These are phyloP conservation scores for Rhodotorula sp. DNA, from an alignment of 1,284 basidiomycete species.

Conservation along the genomic window DNA sequence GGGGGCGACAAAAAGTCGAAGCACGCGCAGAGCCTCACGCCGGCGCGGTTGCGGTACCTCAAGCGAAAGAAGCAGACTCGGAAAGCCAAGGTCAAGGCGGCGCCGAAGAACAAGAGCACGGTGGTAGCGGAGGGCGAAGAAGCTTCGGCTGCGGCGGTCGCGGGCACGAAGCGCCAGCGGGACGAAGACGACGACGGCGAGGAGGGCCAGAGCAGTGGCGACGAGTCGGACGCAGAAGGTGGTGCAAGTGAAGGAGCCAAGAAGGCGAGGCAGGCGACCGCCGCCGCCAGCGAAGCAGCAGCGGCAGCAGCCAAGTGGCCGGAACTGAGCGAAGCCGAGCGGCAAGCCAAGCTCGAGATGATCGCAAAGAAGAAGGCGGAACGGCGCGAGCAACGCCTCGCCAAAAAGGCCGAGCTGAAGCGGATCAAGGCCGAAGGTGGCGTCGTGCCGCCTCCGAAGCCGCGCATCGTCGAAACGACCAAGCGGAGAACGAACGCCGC, in stretches of 20 bases:
- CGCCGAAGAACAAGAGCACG: slow-evolving; percentile 24
- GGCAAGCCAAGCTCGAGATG: slow-evolving; percentile 16
- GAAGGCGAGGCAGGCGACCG: background rate
- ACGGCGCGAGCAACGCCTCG: slow-evolving; percentile 24
- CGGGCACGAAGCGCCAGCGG: slow-evolving; percentile 12
- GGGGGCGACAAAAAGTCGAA: slow-evolving; percentile 25
- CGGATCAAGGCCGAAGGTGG: slow-evolving; percentile 53
- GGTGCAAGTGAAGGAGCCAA: background rate
- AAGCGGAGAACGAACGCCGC: background rate
- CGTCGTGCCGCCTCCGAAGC: slow-evolving; percentile 15
- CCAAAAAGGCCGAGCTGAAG: slow-evolving; percentile 44
- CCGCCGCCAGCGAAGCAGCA: slow-evolving; percentile 4
- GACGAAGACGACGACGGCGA: slow-evolving; percentile 18
- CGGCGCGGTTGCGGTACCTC: slow-evolving; percentile 64
- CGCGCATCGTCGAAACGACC: slow-evolving; percentile 17
- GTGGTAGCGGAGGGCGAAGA: background rate
- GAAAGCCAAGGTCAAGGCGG: slow-evolving; percentile 48
- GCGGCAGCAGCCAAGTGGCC: slow-evolving; percentile 25
- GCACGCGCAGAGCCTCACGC: slow-evolving; percentile 53
- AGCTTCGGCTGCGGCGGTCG: slow-evolving; percentile 2
- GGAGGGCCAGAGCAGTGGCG: slow-evolving; percentile 14
- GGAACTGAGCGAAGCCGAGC: slow-evolving; percentile 23
- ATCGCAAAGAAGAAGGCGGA: slow-evolving; percentile 43
- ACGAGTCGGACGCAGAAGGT: slow-evolving; percentile 23
- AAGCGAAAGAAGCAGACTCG: slow-evolving; percentile 65